These are phyloP conservation scores for Hypericum perforatum DNA, from an alignment of 345 rosid genomes.

Conservation along the genomic window DNA sequence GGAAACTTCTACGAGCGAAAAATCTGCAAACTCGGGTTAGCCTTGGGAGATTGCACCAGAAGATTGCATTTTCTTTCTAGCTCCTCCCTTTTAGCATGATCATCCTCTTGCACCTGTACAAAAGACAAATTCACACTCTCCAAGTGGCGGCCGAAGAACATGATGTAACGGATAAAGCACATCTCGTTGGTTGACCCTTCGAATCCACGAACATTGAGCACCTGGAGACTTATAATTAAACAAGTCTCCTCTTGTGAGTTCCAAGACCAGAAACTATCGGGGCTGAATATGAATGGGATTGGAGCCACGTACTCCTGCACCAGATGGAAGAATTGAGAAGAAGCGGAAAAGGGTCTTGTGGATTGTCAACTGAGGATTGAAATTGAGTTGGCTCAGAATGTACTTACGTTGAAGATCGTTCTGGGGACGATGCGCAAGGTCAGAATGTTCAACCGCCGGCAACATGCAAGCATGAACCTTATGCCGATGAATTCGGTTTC, in stretches of 20 bases:
- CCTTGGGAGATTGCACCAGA: too few relatives aligned
- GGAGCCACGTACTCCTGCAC: conserved; percentile 16
- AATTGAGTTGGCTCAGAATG: too few relatives aligned
- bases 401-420: conserved; percentile 20
- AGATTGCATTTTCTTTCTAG: too few relatives aligned
- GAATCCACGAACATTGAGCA: conserved; percentile 29
- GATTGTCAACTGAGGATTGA: background rate
- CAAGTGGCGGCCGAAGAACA: conserved; percentile 16
- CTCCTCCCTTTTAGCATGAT: conserved; percentile 1
- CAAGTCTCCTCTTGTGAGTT: conserved; percentile 10
- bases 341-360: too few relatives aligned
- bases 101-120: background rate
- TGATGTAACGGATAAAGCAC: conserved; percentile 17
- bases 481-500: conserved; percentile 28
- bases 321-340: background rate
- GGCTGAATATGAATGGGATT: background rate
- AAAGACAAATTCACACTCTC: conserved; percentile 17
- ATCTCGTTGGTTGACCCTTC: conserved; percentile 11
- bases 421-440: conserved; percentile 22
- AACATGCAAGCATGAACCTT: conserved; percentile 25
- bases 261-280: conserved; percentile 8
- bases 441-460: conserved; percentile 22
- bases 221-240: conserved; percentile 18
- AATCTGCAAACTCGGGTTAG: too few relatives aligned
- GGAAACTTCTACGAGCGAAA: too few relatives aligned